A percentile compares a stretch with the other conserved stretches of the same genome.
Evolutionary conservation across 257 asterid genomes (phyloP).

Genomic region (Fraxinus excelsior): DNA sequence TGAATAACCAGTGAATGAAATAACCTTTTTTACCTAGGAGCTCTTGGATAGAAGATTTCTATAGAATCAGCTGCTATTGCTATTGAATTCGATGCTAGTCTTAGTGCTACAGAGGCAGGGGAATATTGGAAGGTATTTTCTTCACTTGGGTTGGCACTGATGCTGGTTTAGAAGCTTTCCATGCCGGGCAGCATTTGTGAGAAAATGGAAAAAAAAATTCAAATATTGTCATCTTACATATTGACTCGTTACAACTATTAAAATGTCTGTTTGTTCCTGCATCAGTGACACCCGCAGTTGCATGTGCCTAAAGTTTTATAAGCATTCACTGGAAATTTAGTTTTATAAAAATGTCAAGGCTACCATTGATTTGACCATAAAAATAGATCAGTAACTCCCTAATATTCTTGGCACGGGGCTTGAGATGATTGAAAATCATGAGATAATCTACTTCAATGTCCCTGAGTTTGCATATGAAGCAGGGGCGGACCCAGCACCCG

Average conservation of each 20-base stretch:
- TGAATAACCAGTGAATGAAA: no score
- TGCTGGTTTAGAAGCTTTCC: conserved; percentile 67
- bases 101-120: conserved; percentile 9
- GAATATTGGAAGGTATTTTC: conserved; percentile 77
- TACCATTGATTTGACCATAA: not conserved
- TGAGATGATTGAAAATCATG: not conserved
- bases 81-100: no score
- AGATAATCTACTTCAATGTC: not conserved
- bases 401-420: not conserved
- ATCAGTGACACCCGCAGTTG: not conserved
- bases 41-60: no score
- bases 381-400: not conserved
- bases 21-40: no score
- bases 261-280: not conserved
- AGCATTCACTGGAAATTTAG: not conserved
- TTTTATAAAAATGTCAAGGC: not conserved
- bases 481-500: no score
- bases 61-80: no score
- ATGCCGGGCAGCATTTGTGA: conserved; percentile 49
- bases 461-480: not conserved
- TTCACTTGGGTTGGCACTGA: conserved; percentile 82
- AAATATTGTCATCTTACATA: no score
- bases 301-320: not conserved
- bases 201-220: not conserved
- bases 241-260: not conserved